Evolutionary conservation across 306 rosid genomes (phyloP).

Genomic region (Begonia peltatifolia): DNA sequence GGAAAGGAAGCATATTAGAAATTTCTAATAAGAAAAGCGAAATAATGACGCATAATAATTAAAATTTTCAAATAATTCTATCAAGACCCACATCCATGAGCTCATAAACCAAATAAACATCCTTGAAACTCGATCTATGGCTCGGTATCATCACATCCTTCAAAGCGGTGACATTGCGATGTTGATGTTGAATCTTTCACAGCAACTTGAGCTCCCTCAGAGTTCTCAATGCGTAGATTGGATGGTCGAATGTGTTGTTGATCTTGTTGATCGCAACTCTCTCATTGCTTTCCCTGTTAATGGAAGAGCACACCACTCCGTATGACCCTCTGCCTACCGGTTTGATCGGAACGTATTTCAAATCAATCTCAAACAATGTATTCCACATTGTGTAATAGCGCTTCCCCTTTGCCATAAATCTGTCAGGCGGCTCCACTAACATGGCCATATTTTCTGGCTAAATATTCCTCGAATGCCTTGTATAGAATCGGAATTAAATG

Average conservation of each 20-base stretch:
- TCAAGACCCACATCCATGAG: slow-evolving; percentile 92
- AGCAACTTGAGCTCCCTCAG: slow-evolving; percentile 80
- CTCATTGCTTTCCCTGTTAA: slow-evolving; percentile 62
- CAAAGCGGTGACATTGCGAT: slow-evolving; percentile 67
- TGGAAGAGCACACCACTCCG: slow-evolving; percentile 77
- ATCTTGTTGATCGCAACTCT: slow-evolving; percentile 88
- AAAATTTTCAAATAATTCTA: slow-evolving; percentile 26
- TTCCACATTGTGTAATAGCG: slow-evolving; percentile 61
- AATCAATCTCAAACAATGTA: slow-evolving; percentile 70
- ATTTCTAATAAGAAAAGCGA: not conserved
- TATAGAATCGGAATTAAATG: no score
- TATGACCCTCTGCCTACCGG: slow-evolving; percentile 77
- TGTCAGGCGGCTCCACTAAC: slow-evolving; percentile 53
- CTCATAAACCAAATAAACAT: slow-evolving; percentile 83
- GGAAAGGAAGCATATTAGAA: slow-evolving; percentile 1
- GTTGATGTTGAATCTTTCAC: slow-evolving; percentile 51
- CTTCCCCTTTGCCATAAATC: slow-evolving; percentile 43
- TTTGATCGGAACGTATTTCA: slow-evolving; percentile 66
- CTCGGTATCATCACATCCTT: slow-evolving; percentile 82
- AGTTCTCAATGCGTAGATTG: slow-evolving; percentile 50
- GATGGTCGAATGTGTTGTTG: slow-evolving; percentile 52
- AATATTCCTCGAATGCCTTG: no score
- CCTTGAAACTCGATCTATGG: slow-evolving; percentile 49
- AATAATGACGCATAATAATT: no score
- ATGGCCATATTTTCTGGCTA: slow-evolving; percentile 35